phyloP scores from a whole-genome alignment of 108 stramenopile genomes.

The Aureococcus anophagefferens region DNA sequence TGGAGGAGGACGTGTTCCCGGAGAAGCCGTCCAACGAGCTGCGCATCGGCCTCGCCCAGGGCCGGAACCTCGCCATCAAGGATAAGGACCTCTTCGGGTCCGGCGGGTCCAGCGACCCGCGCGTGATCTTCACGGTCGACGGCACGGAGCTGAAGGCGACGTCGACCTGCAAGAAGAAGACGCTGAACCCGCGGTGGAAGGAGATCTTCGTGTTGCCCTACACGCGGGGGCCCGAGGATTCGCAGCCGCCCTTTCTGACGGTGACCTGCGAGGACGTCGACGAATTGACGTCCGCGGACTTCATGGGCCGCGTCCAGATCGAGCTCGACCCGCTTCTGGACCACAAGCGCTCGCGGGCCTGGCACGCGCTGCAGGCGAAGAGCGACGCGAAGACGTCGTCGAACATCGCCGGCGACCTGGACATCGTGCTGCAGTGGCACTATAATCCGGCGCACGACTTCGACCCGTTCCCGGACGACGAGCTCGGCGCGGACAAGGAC shows the following conservation, averaged over 20 bases:
- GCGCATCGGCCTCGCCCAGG: neutral
- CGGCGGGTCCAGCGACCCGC: slow-evolving; percentile 7
- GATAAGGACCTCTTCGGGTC: slow-evolving; percentile 9
- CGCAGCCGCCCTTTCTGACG: slow-evolving; percentile 2
- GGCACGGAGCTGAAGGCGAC: slow-evolving; percentile 1
- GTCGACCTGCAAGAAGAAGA: slow-evolving; percentile 8
- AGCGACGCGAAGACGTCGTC: neutral
- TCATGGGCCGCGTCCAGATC: slow-evolving; percentile 9
- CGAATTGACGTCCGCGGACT: slow-evolving; percentile 1
- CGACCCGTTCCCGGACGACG: neutral
- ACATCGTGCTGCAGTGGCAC: neutral
- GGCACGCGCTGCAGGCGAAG: slow-evolving; percentile 1
- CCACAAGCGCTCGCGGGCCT: neutral
- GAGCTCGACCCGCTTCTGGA: neutral
- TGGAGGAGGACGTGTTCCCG: slow-evolving; percentile 1
- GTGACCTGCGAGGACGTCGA: slow-evolving; percentile 7
- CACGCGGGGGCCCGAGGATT: neutral
- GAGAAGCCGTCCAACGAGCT: slow-evolving; percentile 15
- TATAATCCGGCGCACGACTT: slow-evolving; percentile 1
- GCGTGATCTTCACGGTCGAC: neutral
- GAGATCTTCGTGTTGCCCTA: slow-evolving; percentile 11
- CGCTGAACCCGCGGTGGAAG: slow-evolving; percentile 6
- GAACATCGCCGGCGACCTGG: neutral
- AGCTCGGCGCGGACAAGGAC: neutral
- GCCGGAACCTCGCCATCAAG: neutral